Percentiles rank a stretch among this genome's conserved stretches.
Evolutionary conservation across 2,329 filamentous ascomycete species (phyloP).

Genomic region (Neospermospora avenae): DNA sequence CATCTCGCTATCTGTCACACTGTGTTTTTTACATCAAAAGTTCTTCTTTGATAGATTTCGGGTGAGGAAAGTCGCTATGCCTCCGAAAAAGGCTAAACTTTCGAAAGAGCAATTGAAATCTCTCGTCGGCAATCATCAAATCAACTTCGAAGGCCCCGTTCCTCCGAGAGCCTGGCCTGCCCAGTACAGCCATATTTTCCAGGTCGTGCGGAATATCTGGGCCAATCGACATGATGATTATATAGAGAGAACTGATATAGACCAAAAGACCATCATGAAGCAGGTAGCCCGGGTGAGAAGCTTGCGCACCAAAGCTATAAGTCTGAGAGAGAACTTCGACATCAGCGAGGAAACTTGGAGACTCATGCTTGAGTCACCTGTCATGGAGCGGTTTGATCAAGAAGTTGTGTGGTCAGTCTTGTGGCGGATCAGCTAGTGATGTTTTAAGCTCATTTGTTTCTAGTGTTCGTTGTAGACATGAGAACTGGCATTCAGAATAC

Average conservation of each 20-base stretch:
- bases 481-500: neutral
- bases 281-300: neutral
- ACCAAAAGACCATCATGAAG: neutral
- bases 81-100: neutral
- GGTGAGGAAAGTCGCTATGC: neutral
- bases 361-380: neutral
- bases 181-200: neutral
- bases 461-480: neutral
- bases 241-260: neutral
- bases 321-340: neutral
- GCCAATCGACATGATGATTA: neutral
- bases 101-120: neutral
- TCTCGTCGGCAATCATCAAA: neutral
- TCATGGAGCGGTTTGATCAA: neutral
- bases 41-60: too few relatives aligned
- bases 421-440: neutral
- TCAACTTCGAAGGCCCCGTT: neutral
- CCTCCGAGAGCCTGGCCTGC: neutral
- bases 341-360: neutral
- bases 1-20: neutral
- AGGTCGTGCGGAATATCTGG: neutral
- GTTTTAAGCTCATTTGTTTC: neutral
- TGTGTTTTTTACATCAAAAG: neutral
- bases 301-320: neutral
- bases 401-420: neutral